A percentile compares a stretch with the other conserved stretches of the same genome.
Evolutionary conservation across 2,329 filamentous ascomycete genomes (phyloP).

Genomic region (Beauveria asiatica): DNA sequence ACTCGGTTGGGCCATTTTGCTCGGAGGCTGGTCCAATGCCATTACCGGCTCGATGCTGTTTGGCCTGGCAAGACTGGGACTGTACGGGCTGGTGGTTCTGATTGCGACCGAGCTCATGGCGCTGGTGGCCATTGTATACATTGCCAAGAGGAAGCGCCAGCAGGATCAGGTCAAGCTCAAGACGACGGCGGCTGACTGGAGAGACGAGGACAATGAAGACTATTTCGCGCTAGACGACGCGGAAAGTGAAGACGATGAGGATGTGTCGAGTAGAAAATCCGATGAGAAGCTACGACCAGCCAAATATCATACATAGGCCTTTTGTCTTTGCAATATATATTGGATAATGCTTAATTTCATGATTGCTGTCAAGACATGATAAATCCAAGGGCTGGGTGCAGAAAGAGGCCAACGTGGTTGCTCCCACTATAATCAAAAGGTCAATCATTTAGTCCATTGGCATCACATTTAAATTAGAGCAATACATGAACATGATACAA

Average conservation of each 20-base stretch:
- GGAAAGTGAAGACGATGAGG: slow-evolving; percentile 8
- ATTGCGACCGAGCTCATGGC: slow-evolving; percentile 1
- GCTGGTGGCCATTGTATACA: background rate
- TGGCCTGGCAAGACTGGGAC: background rate
- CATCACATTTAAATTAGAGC: too few relatives aligned
- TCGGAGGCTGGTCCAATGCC: slow-evolving; percentile 9
- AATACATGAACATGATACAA: too few relatives aligned
- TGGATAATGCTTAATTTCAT: background rate
- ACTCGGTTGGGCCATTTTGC: slow-evolving; percentile 7
- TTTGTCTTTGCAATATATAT: background rate
- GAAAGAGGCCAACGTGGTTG: too few relatives aligned
- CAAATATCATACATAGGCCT: slow-evolving; percentile 7
- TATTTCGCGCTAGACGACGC: slow-evolving; percentile 9
- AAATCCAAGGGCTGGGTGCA: background rate
- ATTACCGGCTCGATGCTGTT: slow-evolving; percentile 5
- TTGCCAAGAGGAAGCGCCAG: background rate
- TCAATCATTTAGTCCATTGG: too few relatives aligned
- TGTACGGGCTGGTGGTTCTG: background rate
- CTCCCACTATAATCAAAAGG: too few relatives aligned
- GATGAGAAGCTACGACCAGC: slow-evolving; percentile 5
- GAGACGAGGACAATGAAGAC: slow-evolving; percentile 5
- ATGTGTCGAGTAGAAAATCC: background rate
- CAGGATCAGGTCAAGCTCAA: background rate
- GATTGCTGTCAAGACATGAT: background rate
- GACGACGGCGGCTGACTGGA: background rate